phyloP scores from a whole-genome alignment of 306 rosid genomes.

The Oxytropis ochrocephala region DNA sequence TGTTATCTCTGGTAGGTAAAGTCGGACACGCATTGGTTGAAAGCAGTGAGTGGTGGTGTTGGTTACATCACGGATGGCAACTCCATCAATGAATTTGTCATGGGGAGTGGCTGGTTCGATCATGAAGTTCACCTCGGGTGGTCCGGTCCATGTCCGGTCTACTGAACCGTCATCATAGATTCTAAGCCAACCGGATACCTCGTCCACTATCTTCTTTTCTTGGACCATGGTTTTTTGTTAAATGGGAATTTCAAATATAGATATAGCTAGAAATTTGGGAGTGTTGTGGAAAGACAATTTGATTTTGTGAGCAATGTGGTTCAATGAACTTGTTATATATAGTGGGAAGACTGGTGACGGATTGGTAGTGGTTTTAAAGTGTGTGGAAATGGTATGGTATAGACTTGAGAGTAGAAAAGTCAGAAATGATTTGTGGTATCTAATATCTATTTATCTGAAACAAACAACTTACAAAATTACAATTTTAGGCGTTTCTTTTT shows the following conservation, averaged over 20 bases:
- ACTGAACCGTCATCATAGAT: too few relatives aligned
- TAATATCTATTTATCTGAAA: too few relatives aligned
- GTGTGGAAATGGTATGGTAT: too few relatives aligned
- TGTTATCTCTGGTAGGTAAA: constrained; percentile 40
- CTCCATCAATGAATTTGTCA: constrained; percentile 39
- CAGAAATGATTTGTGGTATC: too few relatives aligned
- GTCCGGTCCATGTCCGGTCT: constrained; percentile 60
- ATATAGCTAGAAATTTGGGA: not conserved
- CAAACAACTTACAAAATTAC: too few relatives aligned
- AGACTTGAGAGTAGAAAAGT: too few relatives aligned
- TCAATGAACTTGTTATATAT: too few relatives aligned
- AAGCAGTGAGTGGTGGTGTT: not conserved
- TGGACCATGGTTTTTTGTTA: constrained; percentile 24
- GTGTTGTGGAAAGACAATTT: not conserved
- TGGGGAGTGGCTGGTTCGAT: constrained; percentile 45
- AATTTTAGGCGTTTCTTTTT: too few relatives aligned
- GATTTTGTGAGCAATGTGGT: not conserved
- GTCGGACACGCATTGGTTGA: constrained; percentile 29
- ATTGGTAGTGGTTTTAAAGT: too few relatives aligned
- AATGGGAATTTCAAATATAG: not conserved
- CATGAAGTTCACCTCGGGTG: constrained; percentile 39
- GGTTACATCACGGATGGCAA: constrained; percentile 43
- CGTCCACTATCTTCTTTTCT: constrained; percentile 27
- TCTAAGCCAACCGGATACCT: too few relatives aligned
- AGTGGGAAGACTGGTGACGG: too few relatives aligned